Evolutionary conservation across 108 stramenopile species (phyloP).

Genomic region (Cyclotella choctawhatcheeana): DNA sequence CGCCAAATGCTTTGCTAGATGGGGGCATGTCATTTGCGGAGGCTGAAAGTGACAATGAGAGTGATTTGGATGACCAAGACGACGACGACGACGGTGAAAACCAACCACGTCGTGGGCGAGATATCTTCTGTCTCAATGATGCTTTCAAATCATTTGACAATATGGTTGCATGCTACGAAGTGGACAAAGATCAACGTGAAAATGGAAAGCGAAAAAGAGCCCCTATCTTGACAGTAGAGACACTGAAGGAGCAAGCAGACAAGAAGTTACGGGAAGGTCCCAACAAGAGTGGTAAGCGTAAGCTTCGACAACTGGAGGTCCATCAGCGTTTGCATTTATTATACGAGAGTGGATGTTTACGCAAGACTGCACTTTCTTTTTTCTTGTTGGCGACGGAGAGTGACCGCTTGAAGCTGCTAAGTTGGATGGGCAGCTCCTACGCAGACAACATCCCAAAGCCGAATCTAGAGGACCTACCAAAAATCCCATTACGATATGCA

Average conservation of each 20-base stretch:
- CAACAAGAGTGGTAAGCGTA: conserved; percentile 3
- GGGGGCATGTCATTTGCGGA: background rate
- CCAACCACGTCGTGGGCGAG: background rate
- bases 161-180: background rate
- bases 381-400: conserved; percentile 2
- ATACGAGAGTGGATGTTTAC: conserved; percentile 2
- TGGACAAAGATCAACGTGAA: background rate
- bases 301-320: conserved; percentile 13
- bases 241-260: background rate
- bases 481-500: conserved; percentile 5
- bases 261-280: background rate
- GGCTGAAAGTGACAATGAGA: background rate
- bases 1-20: background rate
- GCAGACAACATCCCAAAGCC: background rate
- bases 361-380: conserved; percentile 2
- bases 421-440: conserved; percentile 23
- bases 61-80: background rate
- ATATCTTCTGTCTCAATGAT: background rate
- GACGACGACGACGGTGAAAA: background rate
- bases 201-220: background rate
- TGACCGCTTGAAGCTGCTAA: background rate
- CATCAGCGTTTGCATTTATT: conserved; percentile 5
- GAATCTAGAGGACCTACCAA: background rate
- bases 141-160: background rate
- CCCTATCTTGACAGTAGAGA: conserved; percentile 3